Evolutionary conservation across 2,329 filamentous ascomycete species (phyloP), one percentile per base, ranked within the genome.

Genomic region (Thelonectria olida): DNA sequence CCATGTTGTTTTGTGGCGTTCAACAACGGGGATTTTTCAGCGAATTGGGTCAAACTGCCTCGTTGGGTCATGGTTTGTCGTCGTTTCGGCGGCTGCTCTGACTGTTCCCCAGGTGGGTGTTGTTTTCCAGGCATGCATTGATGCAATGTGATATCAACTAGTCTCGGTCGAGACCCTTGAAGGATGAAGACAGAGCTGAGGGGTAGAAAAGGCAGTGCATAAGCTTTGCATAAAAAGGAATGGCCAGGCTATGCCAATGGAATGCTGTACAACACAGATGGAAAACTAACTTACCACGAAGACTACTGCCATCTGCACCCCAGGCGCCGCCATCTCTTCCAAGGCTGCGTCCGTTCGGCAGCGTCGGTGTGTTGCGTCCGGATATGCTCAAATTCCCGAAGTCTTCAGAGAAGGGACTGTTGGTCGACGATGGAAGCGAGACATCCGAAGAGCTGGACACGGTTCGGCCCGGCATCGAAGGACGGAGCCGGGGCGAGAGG

Each of bases 391-490:
- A 50, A 27, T 71, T 69, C 74, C 76, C 66, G 72, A 75, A 57
- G 27, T 74, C 74, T 45, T 74, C 74, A 22, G 72, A 74, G 49
- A 67, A 66, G 42, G 66, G 67, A 50, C 71, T 73, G 54, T 70
- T 56, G 59, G 67, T 69, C 20, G 71, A 67, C 12, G 66, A 60
- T 45, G 75, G 67, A 17, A 73, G 74, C 20, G 80, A 82, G n/a
- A 77, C 65, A 44, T 83, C 80, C 39, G 82, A 82, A 12, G 81
- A 82, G 69, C 75, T 81, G 55, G 83, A 84, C 61, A 81, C 72
- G 44, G 76, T 79, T 56, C 80, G 80, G 50, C 76, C 75, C 20
- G 79, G 73, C 70, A 80, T 80, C 39, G 74, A 74, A 34, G 82
- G 83, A 41, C 82, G 78, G 62, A 80, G 75, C 17, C 72, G 70